Percentiles rank a stretch among this genome's conserved stretches.
phyloP scores from a whole-genome alignment of 257 asterid genomes.

The Buddleja alternifolia region DNA sequence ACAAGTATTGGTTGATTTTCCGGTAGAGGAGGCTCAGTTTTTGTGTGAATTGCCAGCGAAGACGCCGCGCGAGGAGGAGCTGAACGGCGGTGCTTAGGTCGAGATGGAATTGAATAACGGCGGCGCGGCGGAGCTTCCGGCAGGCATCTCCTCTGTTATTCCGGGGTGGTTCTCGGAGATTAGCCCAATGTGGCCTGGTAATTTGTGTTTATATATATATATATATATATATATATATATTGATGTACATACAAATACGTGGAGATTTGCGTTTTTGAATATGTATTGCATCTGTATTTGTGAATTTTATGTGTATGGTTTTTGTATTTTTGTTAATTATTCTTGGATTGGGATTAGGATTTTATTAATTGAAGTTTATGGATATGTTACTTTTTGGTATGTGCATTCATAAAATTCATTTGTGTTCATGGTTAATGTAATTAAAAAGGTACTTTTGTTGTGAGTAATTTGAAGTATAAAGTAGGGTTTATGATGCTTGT shows the following conservation, averaged over 20 bases:
- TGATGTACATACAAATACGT: neutral
- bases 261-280: neutral
- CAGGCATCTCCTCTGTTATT: conserved; percentile 58
- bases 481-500: conserved; percentile 8
- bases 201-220: conserved; percentile 18
- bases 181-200: conserved; percentile 98
- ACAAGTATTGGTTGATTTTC: conserved; percentile 5
- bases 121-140: conserved; percentile 38
- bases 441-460: neutral
- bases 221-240: too few relatives aligned
- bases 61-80: conserved; percentile 37
- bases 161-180: conserved; percentile 99
- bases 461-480: neutral
- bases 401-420: neutral
- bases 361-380: too few relatives aligned
- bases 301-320: neutral
- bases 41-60: conserved; percentile 38
- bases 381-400: neutral
- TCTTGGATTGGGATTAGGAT: neutral
- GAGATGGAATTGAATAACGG: conserved; percentile 54
- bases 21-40: conserved; percentile 34
- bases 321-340: neutral
- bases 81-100: conserved; percentile 37
- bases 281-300: too few relatives aligned
- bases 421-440: neutral